These are phyloP conservation scores for Pulicaria dysenterica DNA, from an alignment of 129 eudicot species.

Conservation along the genomic window DNA sequence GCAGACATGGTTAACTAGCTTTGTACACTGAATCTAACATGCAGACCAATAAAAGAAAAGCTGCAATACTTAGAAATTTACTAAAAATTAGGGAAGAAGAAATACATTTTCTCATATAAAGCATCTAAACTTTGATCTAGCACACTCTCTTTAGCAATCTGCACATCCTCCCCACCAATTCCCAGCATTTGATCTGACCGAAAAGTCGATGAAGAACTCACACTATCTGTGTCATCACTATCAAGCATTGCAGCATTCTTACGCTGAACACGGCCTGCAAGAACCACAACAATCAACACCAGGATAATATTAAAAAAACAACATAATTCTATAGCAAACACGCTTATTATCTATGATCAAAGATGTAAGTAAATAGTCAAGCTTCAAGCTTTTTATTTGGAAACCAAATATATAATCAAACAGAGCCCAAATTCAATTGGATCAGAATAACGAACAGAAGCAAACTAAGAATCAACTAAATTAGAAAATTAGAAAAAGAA, in stretches of 20 bases:
- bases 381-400: background rate
- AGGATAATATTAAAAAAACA: background rate
- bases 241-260: constrained; percentile 85
- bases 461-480: no score
- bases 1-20: no score
- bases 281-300: constrained; percentile 17
- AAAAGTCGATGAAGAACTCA: constrained; percentile 70
- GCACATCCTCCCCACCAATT: constrained; percentile 53
- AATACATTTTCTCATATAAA: constrained; percentile 83
- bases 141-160: constrained; percentile 58
- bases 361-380: background rate
- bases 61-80: no score
- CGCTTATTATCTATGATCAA: background rate
- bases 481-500: no score
- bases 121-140: constrained; percentile 80
- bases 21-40: background rate
- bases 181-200: constrained; percentile 48
- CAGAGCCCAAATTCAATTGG: constrained; percentile 12
- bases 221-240: constrained; percentile 76
- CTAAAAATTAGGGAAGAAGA: background rate
- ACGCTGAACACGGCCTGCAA: constrained; percentile 63
- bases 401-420: background rate
- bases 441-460: no score
- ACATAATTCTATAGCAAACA: background rate
- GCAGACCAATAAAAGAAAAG: background rate